These are phyloP conservation scores for Penicillium sp. DNA, from an alignment of 2,329 filamentous ascomycete genomes.

Conservation along the genomic window DNA sequence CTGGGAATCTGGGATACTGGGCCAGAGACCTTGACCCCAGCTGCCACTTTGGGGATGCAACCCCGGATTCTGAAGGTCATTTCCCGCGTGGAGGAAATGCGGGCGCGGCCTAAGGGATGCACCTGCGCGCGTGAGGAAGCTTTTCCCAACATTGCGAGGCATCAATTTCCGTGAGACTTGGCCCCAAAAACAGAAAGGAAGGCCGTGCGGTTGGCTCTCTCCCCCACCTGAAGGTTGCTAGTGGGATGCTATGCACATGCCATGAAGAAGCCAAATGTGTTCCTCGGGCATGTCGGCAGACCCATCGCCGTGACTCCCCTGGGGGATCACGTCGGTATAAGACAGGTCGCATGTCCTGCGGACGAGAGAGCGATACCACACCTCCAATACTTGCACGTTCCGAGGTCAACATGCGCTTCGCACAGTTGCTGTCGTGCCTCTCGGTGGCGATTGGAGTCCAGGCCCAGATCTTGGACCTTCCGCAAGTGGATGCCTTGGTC, in stretches of 20 bases:
- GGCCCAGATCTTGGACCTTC: slow-evolving; percentile 15
- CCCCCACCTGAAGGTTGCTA: too few species aligned
- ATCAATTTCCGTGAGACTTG: too few species aligned
- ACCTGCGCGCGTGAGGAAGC: too few species aligned
- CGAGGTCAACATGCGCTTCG: slow-evolving; percentile 14
- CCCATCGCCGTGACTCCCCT: not conserved
- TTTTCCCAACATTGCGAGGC: too few species aligned
- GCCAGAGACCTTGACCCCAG: slow-evolving; percentile 1
- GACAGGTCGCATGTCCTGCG: slow-evolving; percentile 5
- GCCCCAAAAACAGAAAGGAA: too few species aligned
- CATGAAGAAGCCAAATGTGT: not conserved
- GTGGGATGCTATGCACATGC: too few species aligned
- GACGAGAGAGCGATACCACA: not conserved
- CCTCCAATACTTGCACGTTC: not conserved
- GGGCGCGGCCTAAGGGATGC: slow-evolving; percentile 10
- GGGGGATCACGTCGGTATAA: slow-evolving; percentile 7
- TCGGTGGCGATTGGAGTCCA: slow-evolving; percentile 16
- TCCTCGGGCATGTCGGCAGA: not conserved
- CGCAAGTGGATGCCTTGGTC: slow-evolving; percentile 15
- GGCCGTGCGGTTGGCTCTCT: too few species aligned
- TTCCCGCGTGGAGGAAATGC: slow-evolving; percentile 14
- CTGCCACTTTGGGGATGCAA: slow-evolving; percentile 3
- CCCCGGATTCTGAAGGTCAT: slow-evolving; percentile 8
- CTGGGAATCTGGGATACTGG: slow-evolving; percentile 3
- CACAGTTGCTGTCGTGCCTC: slow-evolving; percentile 8